phyloP scores from a whole-genome alignment of 768 basidiomycete species.

The Leucocoprinus leucothites region DNA sequence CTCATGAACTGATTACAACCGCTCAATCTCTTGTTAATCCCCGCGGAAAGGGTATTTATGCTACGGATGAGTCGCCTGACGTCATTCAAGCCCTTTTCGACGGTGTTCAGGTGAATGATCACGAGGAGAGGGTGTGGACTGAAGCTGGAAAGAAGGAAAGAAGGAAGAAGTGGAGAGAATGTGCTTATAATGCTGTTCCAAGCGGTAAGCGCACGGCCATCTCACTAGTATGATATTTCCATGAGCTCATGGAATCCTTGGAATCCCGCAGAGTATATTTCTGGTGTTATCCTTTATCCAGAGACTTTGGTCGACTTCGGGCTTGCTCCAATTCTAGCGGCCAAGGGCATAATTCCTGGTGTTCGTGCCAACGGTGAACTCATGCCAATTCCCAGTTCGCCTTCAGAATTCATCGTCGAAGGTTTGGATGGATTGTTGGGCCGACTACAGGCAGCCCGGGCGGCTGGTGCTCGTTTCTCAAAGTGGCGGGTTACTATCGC shows the following conservation, averaged over 20 bases:
- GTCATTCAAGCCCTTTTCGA: conserved; percentile 36
- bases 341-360: conserved; percentile 45
- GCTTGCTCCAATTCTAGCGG: conserved; percentile 39
- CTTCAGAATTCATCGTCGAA: conserved; percentile 44
- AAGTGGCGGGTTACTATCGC: conserved; percentile 51
- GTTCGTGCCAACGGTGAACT: conserved; percentile 50
- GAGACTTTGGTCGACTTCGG: conserved; percentile 49
- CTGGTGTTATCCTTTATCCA: conserved; percentile 48
- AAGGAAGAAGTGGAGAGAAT: conserved; percentile 41
- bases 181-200: conserved; percentile 38
- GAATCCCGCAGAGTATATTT: conserved; percentile 36
- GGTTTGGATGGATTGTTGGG: conserved; percentile 46
- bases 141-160: conserved; percentile 36
- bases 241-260: background rate
- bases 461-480: conserved; percentile 45
- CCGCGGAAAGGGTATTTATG: conserved; percentile 50
- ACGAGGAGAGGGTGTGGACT: conserved; percentile 21
- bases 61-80: conserved; percentile 50
- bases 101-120: conserved; percentile 28
- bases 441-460: conserved; percentile 38
- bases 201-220: conserved; percentile 26
- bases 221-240: too few relatives aligned
- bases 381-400: conserved; percentile 40
- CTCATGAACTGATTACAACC: conserved; percentile 39
- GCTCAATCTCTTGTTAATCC: conserved; percentile 44